Evolutionary conservation across 441 rosid species (phyloP), one percentile per base, ranked within the genome.

Genomic region (Viola pubescens): DNA sequence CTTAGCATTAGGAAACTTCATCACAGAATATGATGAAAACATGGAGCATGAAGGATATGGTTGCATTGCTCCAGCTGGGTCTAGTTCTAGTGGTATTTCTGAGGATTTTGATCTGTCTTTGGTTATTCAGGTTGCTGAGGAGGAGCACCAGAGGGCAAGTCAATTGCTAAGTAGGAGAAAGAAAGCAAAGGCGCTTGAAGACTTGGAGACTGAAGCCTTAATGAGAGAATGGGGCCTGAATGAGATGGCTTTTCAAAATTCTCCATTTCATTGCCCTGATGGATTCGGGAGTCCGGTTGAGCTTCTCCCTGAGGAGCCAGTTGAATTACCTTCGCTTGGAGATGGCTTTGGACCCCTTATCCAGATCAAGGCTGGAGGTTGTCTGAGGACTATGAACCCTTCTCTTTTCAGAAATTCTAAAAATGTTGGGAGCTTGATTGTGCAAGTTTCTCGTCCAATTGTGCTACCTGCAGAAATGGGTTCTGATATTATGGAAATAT

Each of bases 281-380:
- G 95, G 91, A 58, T 89, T 91, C 75, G 95, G 97, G 65, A 89
- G 97, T 75, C 91, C 95, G 47, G 81, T 86, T 64, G 85, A 78
- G 72, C 70, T 90, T 61, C 74, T 77, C 0, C 67, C 69, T 50
- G 79, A 69, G 34, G 62, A 69, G 51, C 58, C 54, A 45, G 47
- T 58, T 68, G 73, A 78, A 63, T 73, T 73, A 48, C 78, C 82
- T 52, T 66, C 75, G 46, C 73, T 79, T 63, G 84, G 75, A 65
- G 78, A 83, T 69, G 75, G 80, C 52, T 77, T 77, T 61, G 79
- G 83, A 57, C 71, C 76, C 57, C 57, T 75, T 44, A 44, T 81
- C 62, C 70, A 59, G 64, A 79, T 63, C 58, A 79, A 78, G 38
- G 70, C 63, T 14, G 87, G 84, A 71, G 82, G 82, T 56, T 73